Evolutionary conservation across 768 basidiomycete genomes (phyloP).

Genomic region (Pisolithus albus): DNA sequence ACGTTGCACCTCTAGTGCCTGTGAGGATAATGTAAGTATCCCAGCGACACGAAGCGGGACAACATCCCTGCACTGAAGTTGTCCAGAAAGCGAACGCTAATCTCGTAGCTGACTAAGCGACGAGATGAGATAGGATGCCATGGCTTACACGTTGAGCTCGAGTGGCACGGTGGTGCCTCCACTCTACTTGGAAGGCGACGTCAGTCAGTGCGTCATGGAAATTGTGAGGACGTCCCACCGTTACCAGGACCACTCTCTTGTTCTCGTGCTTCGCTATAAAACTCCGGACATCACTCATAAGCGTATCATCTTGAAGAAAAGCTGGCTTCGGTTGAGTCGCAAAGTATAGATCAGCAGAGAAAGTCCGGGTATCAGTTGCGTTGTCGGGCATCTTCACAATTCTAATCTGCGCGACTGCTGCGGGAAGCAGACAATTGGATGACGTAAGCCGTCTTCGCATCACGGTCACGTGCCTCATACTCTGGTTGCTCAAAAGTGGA

Average conservation of each 20-base stretch:
- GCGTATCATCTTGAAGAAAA: conserved; percentile 55
- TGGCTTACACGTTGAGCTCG: conserved; percentile 95
- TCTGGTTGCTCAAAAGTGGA: no score
- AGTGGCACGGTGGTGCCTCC: conserved; percentile 97
- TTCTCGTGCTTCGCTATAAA: conserved; percentile 71
- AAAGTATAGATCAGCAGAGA: conserved; percentile 89
- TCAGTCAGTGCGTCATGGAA: conserved; percentile 5
- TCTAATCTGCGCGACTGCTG: no score
- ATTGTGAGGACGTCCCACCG: conserved; percentile 47
- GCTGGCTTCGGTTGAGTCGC: conserved; percentile 77
- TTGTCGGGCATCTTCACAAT: conserved; percentile 12
- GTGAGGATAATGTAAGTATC: conserved; percentile 5
- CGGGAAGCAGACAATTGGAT: no score
- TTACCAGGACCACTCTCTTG: conserved; percentile 85
- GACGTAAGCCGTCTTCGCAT: no score
- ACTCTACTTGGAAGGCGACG: conserved; percentile 49
- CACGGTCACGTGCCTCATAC: no score
- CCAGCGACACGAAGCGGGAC: neutral
- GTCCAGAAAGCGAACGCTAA: conserved; percentile 93
- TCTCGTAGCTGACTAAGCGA: conserved; percentile 16
- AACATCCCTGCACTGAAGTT: conserved; percentile 93
- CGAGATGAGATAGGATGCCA: neutral
- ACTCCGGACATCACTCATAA: conserved; percentile 46
- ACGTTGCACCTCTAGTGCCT: conserved; percentile 96
- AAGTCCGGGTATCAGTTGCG: conserved; percentile 26